A percentile compares a stretch with the other conserved stretches of the same genome.
Conservation (phyloP, 148 eudicot genomes). For the Chenopodium quinoa region DNA sequence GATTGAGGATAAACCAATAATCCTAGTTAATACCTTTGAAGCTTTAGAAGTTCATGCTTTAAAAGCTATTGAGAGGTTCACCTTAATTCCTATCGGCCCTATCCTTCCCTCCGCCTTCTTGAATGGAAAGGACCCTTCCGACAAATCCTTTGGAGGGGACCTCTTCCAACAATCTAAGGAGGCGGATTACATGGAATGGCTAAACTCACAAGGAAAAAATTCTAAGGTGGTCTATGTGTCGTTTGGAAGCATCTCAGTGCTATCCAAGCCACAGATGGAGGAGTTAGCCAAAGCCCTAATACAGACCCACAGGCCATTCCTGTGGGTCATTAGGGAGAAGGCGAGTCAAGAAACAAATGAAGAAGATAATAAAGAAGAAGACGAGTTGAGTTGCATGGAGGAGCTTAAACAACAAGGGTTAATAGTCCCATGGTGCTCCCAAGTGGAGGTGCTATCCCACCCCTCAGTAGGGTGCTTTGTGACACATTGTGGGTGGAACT, state of each 20-base stretch:
- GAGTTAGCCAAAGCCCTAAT: slow-evolving; percentile 52
- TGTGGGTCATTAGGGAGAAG: slow-evolving; percentile 60
- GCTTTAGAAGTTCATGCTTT: slow-evolving; percentile 48
- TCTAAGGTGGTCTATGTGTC: slow-evolving; percentile 64
- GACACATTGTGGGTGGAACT: slow-evolving; percentile 75
- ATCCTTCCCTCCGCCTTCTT: slow-evolving; percentile 41
- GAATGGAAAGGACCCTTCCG: slow-evolving; percentile 32
- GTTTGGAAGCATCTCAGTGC: slow-evolving; percentile 50
- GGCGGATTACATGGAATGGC: slow-evolving; percentile 42
- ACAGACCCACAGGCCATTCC: slow-evolving; percentile 39
- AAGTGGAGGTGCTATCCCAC: slow-evolving; percentile 48
- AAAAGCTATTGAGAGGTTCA: slow-evolving; percentile 30
- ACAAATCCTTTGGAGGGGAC: slow-evolving; percentile 31
- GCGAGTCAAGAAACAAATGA: slow-evolving; percentile 14
- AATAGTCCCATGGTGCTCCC: slow-evolving; percentile 51
- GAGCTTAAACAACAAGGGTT: slow-evolving; percentile 37
- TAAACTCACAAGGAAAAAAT: slow-evolving; percentile 38
- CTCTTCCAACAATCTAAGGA: slow-evolving; percentile 23
- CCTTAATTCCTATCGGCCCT: slow-evolving; percentile 41
- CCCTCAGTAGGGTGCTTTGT: slow-evolving; percentile 43
- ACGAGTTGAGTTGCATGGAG: slow-evolving; percentile 32
- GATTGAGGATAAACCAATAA: slow-evolving; percentile 33
- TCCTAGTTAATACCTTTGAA: slow-evolving; percentile 65
- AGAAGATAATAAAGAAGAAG: slow-evolving; percentile 22
- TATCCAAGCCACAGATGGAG: slow-evolving; percentile 37